Conservation (phyloP, 2,329 filamentous ascomycete genomes). For the Botrytis tulipae region DNA sequence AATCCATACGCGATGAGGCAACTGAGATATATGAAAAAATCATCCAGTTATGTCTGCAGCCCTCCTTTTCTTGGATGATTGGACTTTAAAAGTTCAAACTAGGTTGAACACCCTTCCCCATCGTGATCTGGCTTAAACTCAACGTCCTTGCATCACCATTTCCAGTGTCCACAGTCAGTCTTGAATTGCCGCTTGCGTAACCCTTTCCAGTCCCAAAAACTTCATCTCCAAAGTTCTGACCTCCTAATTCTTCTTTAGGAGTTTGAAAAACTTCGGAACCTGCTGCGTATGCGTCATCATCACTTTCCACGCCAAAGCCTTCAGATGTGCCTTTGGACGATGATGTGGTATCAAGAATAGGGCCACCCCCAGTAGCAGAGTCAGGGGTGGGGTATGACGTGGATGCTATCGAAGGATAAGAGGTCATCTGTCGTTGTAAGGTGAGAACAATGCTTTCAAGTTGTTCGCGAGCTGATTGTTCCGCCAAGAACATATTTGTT, state of each 20-base stretch:
- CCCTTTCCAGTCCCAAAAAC: slow-evolving; percentile 40
- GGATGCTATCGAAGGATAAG: slow-evolving; percentile 16
- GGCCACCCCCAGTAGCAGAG: slow-evolving; percentile 6
- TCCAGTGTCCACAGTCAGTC: slow-evolving; percentile 47
- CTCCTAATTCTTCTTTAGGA: slow-evolving; percentile 47
- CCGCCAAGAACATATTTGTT: slow-evolving; percentile 53
- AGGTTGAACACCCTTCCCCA: slow-evolving; percentile 33
- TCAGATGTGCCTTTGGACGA: slow-evolving; percentile 25
- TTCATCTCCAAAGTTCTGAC: slow-evolving; percentile 44
- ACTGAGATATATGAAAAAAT: not conserved
- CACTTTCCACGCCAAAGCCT: slow-evolving; percentile 36
- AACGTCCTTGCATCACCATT: slow-evolving; percentile 62
- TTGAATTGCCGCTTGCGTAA: slow-evolving; percentile 11
- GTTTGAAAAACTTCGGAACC: slow-evolving; percentile 52
- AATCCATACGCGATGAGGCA: not conserved
- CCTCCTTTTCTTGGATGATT: not conserved
- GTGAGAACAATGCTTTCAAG: slow-evolving; percentile 57
- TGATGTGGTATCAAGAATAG: slow-evolving; percentile 8
- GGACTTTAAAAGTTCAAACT: slow-evolving; percentile 26
- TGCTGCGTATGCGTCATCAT: slow-evolving; percentile 35
- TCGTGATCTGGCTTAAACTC: slow-evolving; percentile 60
- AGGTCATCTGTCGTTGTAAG: slow-evolving; percentile 40
- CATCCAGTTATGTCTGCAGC: not conserved
- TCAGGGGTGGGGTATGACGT: slow-evolving; percentile 25
- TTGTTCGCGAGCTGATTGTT: slow-evolving; percentile 54